Base-by-base conservation (phyloP, 805 yeast genomes). In the Metschnikowia drakensbergensis region DNA sequence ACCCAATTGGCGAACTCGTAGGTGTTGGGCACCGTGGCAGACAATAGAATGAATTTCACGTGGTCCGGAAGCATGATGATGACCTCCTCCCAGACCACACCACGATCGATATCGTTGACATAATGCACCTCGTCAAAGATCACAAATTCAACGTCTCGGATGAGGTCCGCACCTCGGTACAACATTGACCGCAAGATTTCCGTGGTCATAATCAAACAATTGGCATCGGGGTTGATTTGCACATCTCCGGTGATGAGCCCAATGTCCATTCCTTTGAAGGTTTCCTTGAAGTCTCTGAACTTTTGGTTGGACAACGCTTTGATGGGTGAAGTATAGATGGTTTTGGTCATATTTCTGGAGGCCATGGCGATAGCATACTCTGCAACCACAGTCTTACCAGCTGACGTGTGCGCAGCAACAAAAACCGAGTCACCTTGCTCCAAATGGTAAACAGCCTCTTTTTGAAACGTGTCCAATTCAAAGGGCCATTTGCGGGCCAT, bases 31-130 rank as follows among this genome's bases (percentile, higher is more conserved):
- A 94, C 98, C 0, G 99, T 94, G 4, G 99, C 99, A 9, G 97
- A 88, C 35, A 94, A 74, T 36, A 94, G 72, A 53, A 94, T 89
- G 58, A 88, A 86, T 61, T 92, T 92, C 50, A 94, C 94, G 63
- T 94, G 97, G 54, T 91, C 97, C 0, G 99, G 99, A 31, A 94
- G 73, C 96, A 94, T 89, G 58, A 94, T 94, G 52, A 94, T 94
- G 23, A 94, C 97, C 68, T 94, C 99, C 71, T 94, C 99, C 99
- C 99, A 94, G 3, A 94, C 99, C 10, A 94, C 99, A 61, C 99
- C 99, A 66, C 99, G 82, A 60, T 89, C 96, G 49, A 88, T 84
- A 69, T 94, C 99, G 65, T 94, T 94, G 53, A 94, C 97, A 63
- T 94, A 94, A 68, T 94, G 99, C 1, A 94, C 99, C 64, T 94